Evolutionary conservation across 192 early-diverging fungal genomes (phyloP).

Genomic region (Coemansia sp.): DNA sequence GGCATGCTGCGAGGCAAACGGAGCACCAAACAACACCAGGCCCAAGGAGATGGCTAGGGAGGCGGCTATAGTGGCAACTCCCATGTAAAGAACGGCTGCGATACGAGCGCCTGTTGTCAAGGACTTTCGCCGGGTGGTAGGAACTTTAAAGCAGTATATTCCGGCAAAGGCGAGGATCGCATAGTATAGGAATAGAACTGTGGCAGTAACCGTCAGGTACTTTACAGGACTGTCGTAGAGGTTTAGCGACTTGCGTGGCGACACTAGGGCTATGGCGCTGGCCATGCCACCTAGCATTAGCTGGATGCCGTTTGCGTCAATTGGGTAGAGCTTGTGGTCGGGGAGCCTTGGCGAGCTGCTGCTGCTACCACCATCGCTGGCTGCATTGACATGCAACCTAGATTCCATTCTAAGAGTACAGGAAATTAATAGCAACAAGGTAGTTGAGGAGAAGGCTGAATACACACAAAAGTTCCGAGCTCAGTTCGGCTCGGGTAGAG

Average conservation of each 20-base stretch:
- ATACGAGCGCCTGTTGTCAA: constrained; percentile 5
- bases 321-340: constrained; percentile 36
- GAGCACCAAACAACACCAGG: constrained; percentile 48
- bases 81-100: constrained; percentile 5
- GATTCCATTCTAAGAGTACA: background rate
- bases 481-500: background rate
- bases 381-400: background rate
- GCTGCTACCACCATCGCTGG: background rate
- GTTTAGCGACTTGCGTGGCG: constrained; percentile 39
- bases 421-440: background rate
- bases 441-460: too few relatives aligned
- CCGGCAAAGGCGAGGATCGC: constrained; percentile 35
- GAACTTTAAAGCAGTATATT: constrained; percentile 42
- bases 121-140: background rate
- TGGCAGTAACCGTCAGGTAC: constrained; percentile 30
- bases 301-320: constrained; percentile 42
- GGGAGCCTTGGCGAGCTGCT: background rate
- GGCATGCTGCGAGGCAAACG: constrained; percentile 17
- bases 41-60: constrained; percentile 2
- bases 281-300: constrained; percentile 43
- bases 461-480: too few relatives aligned
- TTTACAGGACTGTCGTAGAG: constrained; percentile 34
- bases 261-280: constrained; percentile 33
- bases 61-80: constrained; percentile 8
- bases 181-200: constrained; percentile 35